Evolutionary conservation across 2,329 filamentous ascomycete genomes (phyloP), one percentile per base, ranked within the genome.

Genomic region (Scedosporium minutisporum): DNA sequence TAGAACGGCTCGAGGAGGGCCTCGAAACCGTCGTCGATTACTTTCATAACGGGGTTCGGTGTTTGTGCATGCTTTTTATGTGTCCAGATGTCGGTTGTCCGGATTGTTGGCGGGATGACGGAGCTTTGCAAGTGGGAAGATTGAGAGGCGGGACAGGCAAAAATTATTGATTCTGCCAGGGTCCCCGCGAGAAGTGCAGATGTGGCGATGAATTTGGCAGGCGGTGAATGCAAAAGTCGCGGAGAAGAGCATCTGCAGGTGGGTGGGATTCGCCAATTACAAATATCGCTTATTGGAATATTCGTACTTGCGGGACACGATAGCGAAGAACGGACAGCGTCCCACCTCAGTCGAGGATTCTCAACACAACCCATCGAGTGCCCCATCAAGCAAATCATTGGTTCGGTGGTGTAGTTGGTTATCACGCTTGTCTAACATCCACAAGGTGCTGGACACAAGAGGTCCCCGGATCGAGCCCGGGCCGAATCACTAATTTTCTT

Each of bases 1-100:
- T 87, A 87, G 69, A 87, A 86, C 33, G 85, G 85, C 78, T 87
- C 83, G 64, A 87, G 73, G 57, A 87, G 81, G 71, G 85, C 84
- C 76, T 87, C 84, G 70, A 87, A 87, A 69, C 83, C 83, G 74
- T 86, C 83, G 73, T 86, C 83, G 66, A 82, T 76, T 66, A 44
- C 60, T 57, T 62, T 62, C 60, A 62, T 62, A 76, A 72, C 69
- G 79, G 76, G 82, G 85, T 86, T 63, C 51, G 51, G 68, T 77
- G 68, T 62, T 61, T 57, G 63, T 65, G 61, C 61, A 64, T 62
- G 63, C 66, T 65, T 68, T 42, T 38, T 14, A 12, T 38, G 3
- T 3, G 10, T 48, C 44, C 44, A 23, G 44, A 48, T 10, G 44
- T 7, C 4, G 44, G 6, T 48, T 48, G 44, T 48, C 44, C 5